A percentile compares a stretch with the other conserved stretches of the same genome.
Evolutionary conservation across 768 basidiomycete species (phyloP).

Genomic region (Tricholoma sp.): DNA sequence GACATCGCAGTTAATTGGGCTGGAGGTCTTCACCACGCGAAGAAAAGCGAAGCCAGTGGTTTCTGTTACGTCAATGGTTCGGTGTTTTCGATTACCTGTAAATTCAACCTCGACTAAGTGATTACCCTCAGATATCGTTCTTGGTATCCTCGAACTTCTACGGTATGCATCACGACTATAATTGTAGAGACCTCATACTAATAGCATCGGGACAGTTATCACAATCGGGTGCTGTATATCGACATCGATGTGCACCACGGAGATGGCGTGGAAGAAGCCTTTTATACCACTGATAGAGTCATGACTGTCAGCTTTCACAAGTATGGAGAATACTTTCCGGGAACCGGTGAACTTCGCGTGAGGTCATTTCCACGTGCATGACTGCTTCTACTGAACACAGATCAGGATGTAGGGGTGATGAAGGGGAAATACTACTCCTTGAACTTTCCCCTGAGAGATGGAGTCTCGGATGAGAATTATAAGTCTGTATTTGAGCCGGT

Average conservation of each 20-base stretch:
- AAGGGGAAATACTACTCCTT: slow-evolving; percentile 93
- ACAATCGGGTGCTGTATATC: slow-evolving; percentile 92
- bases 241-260: slow-evolving; percentile 99
- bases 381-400: slow-evolving; percentile 6
- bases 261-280: slow-evolving; percentile 98
- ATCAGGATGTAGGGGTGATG: slow-evolving; percentile 84
- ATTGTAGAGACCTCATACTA: background rate
- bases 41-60: slow-evolving; percentile 98
- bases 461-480: slow-evolving; percentile 93
- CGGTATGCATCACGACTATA: slow-evolving; percentile 41
- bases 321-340: slow-evolving; percentile 98
- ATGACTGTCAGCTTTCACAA: slow-evolving; percentile 99
- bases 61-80: slow-evolving; percentile 98
- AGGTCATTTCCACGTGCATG: slow-evolving; percentile 18
- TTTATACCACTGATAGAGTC: slow-evolving; percentile 97
- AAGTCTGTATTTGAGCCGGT: slow-evolving; percentile 95
- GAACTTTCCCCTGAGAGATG: slow-evolving; percentile 93
- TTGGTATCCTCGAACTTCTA: slow-evolving; percentile 92
- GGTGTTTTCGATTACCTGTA: slow-evolving; percentile 1
- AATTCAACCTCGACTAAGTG: background rate
- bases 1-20: slow-evolving; percentile 99
- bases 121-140: slow-evolving; percentile 76
- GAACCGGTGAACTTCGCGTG: slow-evolving; percentile 94
- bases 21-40: slow-evolving; percentile 96
- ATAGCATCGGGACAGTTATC: slow-evolving; percentile 55